Evolutionary conservation across 1,139 yeast genomes (phyloP).

Genomic region (Lodderomyces pseudojiufengensis): DNA sequence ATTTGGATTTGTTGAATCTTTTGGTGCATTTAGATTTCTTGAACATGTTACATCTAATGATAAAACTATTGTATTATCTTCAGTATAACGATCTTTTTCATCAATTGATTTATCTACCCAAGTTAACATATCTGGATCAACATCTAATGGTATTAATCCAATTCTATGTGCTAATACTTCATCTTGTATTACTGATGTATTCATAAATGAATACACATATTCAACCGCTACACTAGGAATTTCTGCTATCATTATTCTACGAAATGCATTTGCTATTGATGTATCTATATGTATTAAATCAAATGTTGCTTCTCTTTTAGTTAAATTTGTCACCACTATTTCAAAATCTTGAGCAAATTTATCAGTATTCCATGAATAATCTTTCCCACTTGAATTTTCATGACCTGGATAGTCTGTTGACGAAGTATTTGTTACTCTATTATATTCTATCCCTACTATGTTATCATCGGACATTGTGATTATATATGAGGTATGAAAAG

Average conservation of each 20-base stretch:
- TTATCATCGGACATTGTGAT: slow-evolving; percentile 47
- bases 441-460: slow-evolving; percentile 84
- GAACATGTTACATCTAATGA: slow-evolving; percentile 80
- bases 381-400: slow-evolving; percentile 41
- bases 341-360: slow-evolving; percentile 71
- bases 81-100: slow-evolving; percentile 70
- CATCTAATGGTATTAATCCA: slow-evolving; percentile 85
- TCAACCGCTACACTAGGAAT: slow-evolving; percentile 97
- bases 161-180: slow-evolving; percentile 95
- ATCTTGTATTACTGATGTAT: slow-evolving; percentile 94
- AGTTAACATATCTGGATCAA: slow-evolving; percentile 81
- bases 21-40: slow-evolving; percentile 79
- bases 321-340: slow-evolving; percentile 60
- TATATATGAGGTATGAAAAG: too few relatives aligned
- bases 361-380: slow-evolving; percentile 80
- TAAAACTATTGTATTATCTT: slow-evolving; percentile 84
- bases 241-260: slow-evolving; percentile 95
- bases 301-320: slow-evolving; percentile 75
- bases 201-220: slow-evolving; percentile 82
- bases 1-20: slow-evolving; percentile 76
- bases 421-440: slow-evolving; percentile 83
- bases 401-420: slow-evolving; percentile 91
- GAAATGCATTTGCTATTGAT: slow-evolving; percentile 91
- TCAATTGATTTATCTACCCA: slow-evolving; percentile 71
- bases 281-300: slow-evolving; percentile 87